A percentile compares a stretch with the other conserved stretches of the same genome.
These are phyloP conservation scores for Tuber melanosporum DNA, from an alignment of 495 filamentous ascomycete genomes.

Conservation along the genomic window DNA sequence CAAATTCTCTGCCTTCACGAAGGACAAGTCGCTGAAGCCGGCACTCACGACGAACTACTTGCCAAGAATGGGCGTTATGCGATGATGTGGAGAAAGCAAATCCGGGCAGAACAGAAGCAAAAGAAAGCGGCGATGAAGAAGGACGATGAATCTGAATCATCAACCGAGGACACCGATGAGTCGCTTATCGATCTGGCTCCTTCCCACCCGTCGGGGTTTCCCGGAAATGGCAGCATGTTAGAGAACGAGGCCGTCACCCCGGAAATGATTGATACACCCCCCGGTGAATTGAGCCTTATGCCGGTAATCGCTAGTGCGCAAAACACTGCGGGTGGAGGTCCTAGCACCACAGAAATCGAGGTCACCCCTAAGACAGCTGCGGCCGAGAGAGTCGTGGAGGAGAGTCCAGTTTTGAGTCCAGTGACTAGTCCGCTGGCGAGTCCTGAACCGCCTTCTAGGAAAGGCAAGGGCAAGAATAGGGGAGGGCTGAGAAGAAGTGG, in stretches of 20 bases:
- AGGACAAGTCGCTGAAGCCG: constrained; percentile 74
- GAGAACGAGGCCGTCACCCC: not conserved
- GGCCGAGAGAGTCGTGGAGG: not conserved
- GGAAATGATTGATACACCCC: constrained; percentile 5
- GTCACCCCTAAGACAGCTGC: constrained; percentile 14
- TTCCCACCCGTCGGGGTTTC: constrained; percentile 16
- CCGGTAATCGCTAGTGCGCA: not conserved
- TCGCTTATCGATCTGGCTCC: constrained; percentile 27
- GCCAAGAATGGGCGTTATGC: constrained; percentile 71
- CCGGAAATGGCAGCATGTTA: not conserved
- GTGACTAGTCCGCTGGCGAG: not conserved
- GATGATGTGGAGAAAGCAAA: constrained; percentile 95
- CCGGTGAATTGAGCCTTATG: not conserved
- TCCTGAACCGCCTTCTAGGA: constrained; percentile 17
- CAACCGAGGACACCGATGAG: constrained; percentile 21
- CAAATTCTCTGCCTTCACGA: constrained; percentile 89
- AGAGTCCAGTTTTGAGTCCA: not conserved
- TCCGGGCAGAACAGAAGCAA: constrained; percentile 74
- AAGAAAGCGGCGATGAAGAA: constrained; percentile 53
- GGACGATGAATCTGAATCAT: constrained; percentile 27
- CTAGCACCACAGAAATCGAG: constrained; percentile 13
- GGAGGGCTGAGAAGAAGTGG: constrained; percentile 32
- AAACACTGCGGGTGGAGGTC: constrained; percentile 6
- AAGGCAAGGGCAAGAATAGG: constrained; percentile 28
- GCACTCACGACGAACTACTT: constrained; percentile 80